Evolutionary conservation across 2,329 filamentous ascomycete genomes (phyloP), one percentile per base, ranked within the genome.

Genomic region (Calonectria naviculata): DNA sequence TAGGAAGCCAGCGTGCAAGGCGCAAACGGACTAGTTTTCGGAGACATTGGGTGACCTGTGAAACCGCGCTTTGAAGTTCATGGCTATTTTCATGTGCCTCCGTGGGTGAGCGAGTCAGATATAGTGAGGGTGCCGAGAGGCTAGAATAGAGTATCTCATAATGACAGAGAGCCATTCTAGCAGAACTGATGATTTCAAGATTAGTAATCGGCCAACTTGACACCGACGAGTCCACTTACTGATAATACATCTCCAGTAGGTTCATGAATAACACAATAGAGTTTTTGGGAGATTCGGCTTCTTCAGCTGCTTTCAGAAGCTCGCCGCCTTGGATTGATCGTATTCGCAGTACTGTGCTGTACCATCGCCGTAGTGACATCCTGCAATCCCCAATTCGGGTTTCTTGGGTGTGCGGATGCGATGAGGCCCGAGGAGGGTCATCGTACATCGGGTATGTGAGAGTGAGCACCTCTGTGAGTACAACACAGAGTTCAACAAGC

Each of bases 221-320:
- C 1, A 1, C 0, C 0, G 4, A 12, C 19, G 1, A 0, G 0
- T 6, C 1, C 1, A 73, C 76, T 70, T 21, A 78, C 76, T 78
- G 76, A 7, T 78, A 78, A 2, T 78, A 78, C 75, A 78, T 78
- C 63, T 78, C 76, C 15, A 78, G 54, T 0, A 78, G 66, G 36
- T 78, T 78, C 9, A 71, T 74, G 10, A 78, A 78, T 8, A 78
- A 5, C 0, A 71, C 41, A 1, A 77, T 76, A 0, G 76, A 78
- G 2, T 69, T 68, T 0, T 68, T 47, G 0, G 73, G 54, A 5
- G 71, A 69, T 4, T 67, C 64, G 3, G 58, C 15, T 6, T 21
- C 44, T 9, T 71, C 70, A 9, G 66, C 62, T 5, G 73, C 69
- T 0, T 60, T 66, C n/a, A 67, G 28, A 2, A 75, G 68, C 28